Evolutionary conservation across 805 yeast genomes (phyloP).

Genomic region (Scheffersomyces amazonensis): DNA sequence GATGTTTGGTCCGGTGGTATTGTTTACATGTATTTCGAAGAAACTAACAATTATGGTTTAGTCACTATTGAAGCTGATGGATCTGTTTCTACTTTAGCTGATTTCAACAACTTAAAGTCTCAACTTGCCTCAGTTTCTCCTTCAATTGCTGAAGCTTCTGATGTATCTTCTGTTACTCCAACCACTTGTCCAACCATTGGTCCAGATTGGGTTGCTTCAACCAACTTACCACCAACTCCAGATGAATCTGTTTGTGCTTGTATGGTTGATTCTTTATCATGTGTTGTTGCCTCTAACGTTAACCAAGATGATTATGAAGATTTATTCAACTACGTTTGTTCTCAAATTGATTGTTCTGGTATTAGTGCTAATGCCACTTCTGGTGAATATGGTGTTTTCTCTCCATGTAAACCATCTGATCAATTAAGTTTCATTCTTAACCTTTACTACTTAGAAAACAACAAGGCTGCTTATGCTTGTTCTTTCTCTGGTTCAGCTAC

Average conservation of each 20-base stretch:
- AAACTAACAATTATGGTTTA: conserved; percentile 72
- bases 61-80: conserved; percentile 49
- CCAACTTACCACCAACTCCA: conserved; percentile 44
- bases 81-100: conserved; percentile 57
- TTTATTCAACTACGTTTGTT: conserved; percentile 34
- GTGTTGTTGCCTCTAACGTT: conserved; percentile 31
- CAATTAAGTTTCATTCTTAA: conserved; percentile 37
- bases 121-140: conserved; percentile 51
- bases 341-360: conserved; percentile 32
- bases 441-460: conserved; percentile 34
- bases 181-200: conserved; percentile 35
- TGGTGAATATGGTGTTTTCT: conserved; percentile 42
- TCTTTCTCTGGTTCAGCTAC: conserved; percentile 39
- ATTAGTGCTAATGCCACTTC: conserved; percentile 34
- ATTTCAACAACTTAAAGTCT: conserved; percentile 60
- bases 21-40: conserved; percentile 82
- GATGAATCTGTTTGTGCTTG: conserved; percentile 35
- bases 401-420: conserved; percentile 33
- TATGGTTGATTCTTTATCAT: conserved; percentile 28
- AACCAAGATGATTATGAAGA: conserved; percentile 28
- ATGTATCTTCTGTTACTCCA: conserved; percentile 22
- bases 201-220: conserved; percentile 35
- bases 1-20: conserved; percentile 90
- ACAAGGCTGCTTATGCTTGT: conserved; percentile 27
- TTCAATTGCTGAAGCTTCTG: conserved; percentile 14